These are phyloP conservation scores for Lodderomyces orthopsilosis DNA, from an alignment of 1,139 yeast species.

Conservation along the genomic window DNA sequence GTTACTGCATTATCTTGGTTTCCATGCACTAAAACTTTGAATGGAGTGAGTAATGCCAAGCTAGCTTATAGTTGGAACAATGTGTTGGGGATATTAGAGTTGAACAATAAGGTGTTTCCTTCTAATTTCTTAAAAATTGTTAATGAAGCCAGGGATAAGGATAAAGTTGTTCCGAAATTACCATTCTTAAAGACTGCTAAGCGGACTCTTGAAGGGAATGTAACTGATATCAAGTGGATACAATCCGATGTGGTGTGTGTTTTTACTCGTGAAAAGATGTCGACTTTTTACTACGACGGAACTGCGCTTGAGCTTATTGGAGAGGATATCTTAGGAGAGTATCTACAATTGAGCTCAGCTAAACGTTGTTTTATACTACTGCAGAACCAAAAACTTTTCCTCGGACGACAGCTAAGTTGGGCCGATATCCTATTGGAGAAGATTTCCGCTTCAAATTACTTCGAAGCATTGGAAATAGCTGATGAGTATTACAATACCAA, in stretches of 20 bases:
- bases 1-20: constrained; percentile 50
- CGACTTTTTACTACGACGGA: constrained; percentile 12
- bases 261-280: constrained; percentile 13
- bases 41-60: constrained; percentile 37
- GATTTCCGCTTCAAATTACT: constrained; percentile 48
- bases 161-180: constrained; percentile 35
- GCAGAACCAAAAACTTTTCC: constrained; percentile 23
- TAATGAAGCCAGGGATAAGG: constrained; percentile 39
- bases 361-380: constrained; percentile 24
- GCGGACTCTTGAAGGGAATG: constrained; percentile 26
- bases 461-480: constrained; percentile 55
- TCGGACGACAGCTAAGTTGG: constrained; percentile 70
- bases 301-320: constrained; percentile 6
- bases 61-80: constrained; percentile 71
- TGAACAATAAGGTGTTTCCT: constrained; percentile 35
- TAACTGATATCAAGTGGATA: constrained; percentile 62
- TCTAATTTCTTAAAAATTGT: constrained; percentile 26
- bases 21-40: constrained; percentile 32
- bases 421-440: constrained; percentile 58
- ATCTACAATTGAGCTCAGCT: constrained; percentile 21
- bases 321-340: background rate
- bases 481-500: constrained; percentile 46
- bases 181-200: constrained; percentile 45
- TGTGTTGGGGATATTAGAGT: constrained; percentile 53
- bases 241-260: constrained; percentile 48